Conservation (phyloP, 2,329 filamentous ascomycete species). For the Microdochium nivale region DNA sequence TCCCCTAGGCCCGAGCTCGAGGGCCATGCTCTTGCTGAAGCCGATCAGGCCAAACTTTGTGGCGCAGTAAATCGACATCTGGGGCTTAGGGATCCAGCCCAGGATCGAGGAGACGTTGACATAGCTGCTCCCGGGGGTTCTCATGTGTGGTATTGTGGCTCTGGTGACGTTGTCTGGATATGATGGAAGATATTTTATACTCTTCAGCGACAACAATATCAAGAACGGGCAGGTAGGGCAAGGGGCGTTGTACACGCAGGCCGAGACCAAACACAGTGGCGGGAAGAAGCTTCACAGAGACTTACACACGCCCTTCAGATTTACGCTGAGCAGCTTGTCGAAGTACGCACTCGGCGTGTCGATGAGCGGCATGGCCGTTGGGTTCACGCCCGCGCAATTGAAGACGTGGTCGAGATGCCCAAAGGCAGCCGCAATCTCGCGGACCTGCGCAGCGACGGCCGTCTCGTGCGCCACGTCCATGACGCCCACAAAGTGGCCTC, state of each 20-base stretch:
- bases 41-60: slow-evolving; percentile 32
- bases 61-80: slow-evolving; percentile 23
- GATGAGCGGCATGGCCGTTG: slow-evolving; percentile 28
- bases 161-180: slow-evolving; percentile 30
- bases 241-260: too few species aligned
- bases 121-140: slow-evolving; percentile 17
- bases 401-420: slow-evolving; percentile 25
- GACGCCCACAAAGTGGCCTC: slow-evolving; percentile 1
- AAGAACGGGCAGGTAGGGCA: too few species aligned
- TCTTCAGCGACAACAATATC: too few species aligned
- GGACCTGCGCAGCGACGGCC: slow-evolving; percentile 7
- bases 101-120: slow-evolving; percentile 28
- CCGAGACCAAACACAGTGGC: not conserved
- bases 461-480: slow-evolving; percentile 9
- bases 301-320: slow-evolving; percentile 30
- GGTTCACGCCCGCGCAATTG: slow-evolving; percentile 38
- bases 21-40: slow-evolving; percentile 30
- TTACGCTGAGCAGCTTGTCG: slow-evolving; percentile 33
- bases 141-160: slow-evolving; percentile 28
- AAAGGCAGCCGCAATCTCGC: slow-evolving; percentile 9
- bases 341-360: slow-evolving; percentile 35
- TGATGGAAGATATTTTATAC: not conserved
- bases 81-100: slow-evolving; percentile 15
- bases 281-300: too few species aligned
- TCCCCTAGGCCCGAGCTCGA: slow-evolving; percentile 28